phyloP scores from a whole-genome alignment of 306 rosid genomes.

The Glycyrrhiza uralensis region DNA sequence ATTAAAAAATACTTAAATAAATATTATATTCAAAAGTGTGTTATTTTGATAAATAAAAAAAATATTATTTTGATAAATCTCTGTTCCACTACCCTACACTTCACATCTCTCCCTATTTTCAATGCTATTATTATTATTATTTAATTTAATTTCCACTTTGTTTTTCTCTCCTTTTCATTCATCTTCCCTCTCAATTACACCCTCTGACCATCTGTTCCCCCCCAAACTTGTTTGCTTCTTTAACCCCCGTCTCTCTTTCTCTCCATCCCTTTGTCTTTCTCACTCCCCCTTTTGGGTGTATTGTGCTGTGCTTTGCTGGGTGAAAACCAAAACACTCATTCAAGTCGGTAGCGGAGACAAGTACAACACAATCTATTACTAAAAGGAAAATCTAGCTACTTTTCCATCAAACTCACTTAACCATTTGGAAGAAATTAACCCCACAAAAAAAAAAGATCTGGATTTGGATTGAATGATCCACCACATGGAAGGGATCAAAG shows the following conservation, averaged over 20 bases:
- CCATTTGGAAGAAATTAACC: neutral
- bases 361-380: neutral
- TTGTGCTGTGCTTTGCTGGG: neutral
- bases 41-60: too few relatives aligned
- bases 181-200: slow-evolving; percentile 37
- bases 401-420: neutral
- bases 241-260: neutral
- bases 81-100: neutral
- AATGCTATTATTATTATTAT: neutral
- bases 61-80: too few relatives aligned
- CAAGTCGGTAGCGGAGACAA: neutral
- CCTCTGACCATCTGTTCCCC: slow-evolving; percentile 25
- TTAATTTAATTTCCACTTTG: too few relatives aligned
- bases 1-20: too few relatives aligned
- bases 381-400: neutral
- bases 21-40: too few relatives aligned
- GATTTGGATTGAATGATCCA: slow-evolving; percentile 9
- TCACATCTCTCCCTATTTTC: neutral
- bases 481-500: slow-evolving; percentile 50
- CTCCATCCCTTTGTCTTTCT: slow-evolving; percentile 4
- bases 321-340: slow-evolving; percentile 15
- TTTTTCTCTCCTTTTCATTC: neutral
- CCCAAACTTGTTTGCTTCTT: neutral
- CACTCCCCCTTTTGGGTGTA: neutral
- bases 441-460: neutral